phyloP scores from a whole-genome alignment of 2,329 filamentous ascomycete species.

The Dactylella cylindrospora region DNA sequence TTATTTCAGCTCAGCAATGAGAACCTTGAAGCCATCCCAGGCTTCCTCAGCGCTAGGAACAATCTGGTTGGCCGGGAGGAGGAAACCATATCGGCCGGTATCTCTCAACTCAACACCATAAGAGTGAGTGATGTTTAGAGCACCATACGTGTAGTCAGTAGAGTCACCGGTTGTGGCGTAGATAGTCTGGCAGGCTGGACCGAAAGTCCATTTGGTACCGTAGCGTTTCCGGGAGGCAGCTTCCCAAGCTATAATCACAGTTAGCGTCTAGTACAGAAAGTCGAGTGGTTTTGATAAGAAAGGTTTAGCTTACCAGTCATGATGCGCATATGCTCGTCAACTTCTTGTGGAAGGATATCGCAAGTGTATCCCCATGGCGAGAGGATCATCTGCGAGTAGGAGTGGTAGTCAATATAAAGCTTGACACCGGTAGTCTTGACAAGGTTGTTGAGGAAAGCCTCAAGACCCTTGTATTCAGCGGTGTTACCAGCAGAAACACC shows the following conservation, averaged over 20 bases:
- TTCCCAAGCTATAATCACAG: slow-evolving; percentile 50
- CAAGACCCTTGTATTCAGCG: slow-evolving; percentile 59
- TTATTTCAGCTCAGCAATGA: slow-evolving; percentile 53
- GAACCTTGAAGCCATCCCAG: slow-evolving; percentile 53
- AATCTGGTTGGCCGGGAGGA: slow-evolving; percentile 58
- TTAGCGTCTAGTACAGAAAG: background rate
- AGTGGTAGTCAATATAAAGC: slow-evolving; percentile 67
- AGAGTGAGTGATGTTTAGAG: slow-evolving; percentile 54
- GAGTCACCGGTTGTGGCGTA: slow-evolving; percentile 60
- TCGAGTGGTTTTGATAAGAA: too few species aligned
- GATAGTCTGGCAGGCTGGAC: slow-evolving; percentile 62
- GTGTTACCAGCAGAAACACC: slow-evolving; percentile 56
- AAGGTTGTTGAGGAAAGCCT: slow-evolving; percentile 56
- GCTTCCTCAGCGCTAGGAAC: slow-evolving; percentile 56
- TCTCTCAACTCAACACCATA: slow-evolving; percentile 59
- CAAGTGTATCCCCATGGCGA: slow-evolving; percentile 35
- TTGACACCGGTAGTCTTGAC: slow-evolving; percentile 47
- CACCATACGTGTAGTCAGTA: slow-evolving; percentile 55
- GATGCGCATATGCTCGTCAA: slow-evolving; percentile 53
- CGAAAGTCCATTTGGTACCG: slow-evolving; percentile 53
- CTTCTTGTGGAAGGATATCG: slow-evolving; percentile 16
- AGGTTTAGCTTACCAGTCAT: slow-evolving; percentile 52
- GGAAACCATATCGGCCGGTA: slow-evolving; percentile 57
- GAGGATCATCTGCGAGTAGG: slow-evolving; percentile 60
- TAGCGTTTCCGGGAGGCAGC: slow-evolving; percentile 61